phyloP scores from a whole-genome alignment of 768 basidiomycete species.

The Russula sp. region DNA sequence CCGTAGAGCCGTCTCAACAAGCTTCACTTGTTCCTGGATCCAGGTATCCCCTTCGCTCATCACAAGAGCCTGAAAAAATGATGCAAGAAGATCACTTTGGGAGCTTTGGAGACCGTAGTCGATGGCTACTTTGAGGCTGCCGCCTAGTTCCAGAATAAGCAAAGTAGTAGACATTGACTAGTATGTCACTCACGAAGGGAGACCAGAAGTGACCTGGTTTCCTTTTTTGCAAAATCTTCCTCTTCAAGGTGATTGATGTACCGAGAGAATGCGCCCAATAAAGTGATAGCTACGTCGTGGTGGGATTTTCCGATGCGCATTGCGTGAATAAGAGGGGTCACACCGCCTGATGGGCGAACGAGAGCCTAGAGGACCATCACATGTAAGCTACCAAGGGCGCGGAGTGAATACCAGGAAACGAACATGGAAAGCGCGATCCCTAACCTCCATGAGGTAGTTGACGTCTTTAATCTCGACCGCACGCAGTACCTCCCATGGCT shows the following conservation, averaged over 20 bases:
- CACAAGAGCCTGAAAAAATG: constrained; percentile 88
- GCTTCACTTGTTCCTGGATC: constrained; percentile 65
- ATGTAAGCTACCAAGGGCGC: neutral
- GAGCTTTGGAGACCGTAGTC: constrained; percentile 77
- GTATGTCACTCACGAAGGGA: constrained; percentile 53
- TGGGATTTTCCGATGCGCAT: constrained; percentile 73
- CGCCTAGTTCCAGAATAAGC: constrained; percentile 35
- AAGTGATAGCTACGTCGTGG: constrained; percentile 76
- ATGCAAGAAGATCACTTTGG: constrained; percentile 80
- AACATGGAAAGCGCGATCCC: constrained; percentile 75
- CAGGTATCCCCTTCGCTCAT: constrained; percentile 96
- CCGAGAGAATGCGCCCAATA: constrained; percentile 86
- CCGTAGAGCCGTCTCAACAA: constrained; percentile 62
- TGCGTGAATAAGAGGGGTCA: constrained; percentile 86
- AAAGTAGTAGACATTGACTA: neutral
- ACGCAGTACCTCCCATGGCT: constrained; percentile 65
- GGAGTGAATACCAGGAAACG: constrained; percentile 25
- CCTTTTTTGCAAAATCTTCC: constrained; percentile 57
- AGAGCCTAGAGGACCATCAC: constrained; percentile 44
- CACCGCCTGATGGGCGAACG: constrained; percentile 76
- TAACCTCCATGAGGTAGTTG: constrained; percentile 72
- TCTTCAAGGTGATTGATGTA: constrained; percentile 88
- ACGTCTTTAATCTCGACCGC: constrained; percentile 85
- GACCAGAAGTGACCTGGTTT: constrained; percentile 68
- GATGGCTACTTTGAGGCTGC: constrained; percentile 87